Evolutionary conservation across 2,329 filamentous ascomycete genomes (phyloP).

Genomic region (Pseudomassariella vexata): DNA sequence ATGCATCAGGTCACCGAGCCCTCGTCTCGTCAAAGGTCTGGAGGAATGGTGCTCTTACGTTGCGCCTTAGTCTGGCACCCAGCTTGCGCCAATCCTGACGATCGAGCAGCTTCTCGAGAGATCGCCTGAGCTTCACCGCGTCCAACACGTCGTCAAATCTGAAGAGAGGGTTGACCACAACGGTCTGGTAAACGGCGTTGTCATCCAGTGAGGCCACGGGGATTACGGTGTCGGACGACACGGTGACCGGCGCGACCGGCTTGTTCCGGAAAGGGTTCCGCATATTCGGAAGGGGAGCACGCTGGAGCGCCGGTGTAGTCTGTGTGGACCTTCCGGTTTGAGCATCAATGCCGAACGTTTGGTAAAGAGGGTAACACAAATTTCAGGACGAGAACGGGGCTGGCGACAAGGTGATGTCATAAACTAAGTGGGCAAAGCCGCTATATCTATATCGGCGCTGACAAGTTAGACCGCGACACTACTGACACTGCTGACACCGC

Average conservation of each 20-base stretch:
- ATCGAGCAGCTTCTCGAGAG: slow-evolving; percentile 10
- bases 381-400: too few relatives aligned
- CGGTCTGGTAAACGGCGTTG: slow-evolving; percentile 13
- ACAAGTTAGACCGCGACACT: too few relatives aligned
- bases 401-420: too few relatives aligned
- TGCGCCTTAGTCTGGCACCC: slow-evolving; percentile 10
- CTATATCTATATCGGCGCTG: too few relatives aligned
- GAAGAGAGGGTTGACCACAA: slow-evolving; percentile 17
- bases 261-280: not conserved
- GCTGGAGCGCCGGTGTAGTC: too few relatives aligned
- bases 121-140: slow-evolving; percentile 10
- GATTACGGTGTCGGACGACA: slow-evolving; percentile 14
- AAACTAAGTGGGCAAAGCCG: too few relatives aligned
- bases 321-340: too few relatives aligned
- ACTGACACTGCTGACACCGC: too few relatives aligned
- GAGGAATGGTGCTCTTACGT: slow-evolving; percentile 2
- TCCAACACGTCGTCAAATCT: slow-evolving; percentile 22
- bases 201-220: slow-evolving; percentile 21
- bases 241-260: slow-evolving; percentile 6
- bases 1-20: slow-evolving; percentile 1
- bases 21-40: not conserved
- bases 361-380: too few relatives aligned
- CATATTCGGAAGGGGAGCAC: too few relatives aligned
- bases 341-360: too few relatives aligned
- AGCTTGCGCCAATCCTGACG: slow-evolving; percentile 19